Evolutionary conservation across 78 protist species (phyloP), one percentile per base, ranked within the genome.

Genomic region (Chrysochromulina tobinii): DNA sequence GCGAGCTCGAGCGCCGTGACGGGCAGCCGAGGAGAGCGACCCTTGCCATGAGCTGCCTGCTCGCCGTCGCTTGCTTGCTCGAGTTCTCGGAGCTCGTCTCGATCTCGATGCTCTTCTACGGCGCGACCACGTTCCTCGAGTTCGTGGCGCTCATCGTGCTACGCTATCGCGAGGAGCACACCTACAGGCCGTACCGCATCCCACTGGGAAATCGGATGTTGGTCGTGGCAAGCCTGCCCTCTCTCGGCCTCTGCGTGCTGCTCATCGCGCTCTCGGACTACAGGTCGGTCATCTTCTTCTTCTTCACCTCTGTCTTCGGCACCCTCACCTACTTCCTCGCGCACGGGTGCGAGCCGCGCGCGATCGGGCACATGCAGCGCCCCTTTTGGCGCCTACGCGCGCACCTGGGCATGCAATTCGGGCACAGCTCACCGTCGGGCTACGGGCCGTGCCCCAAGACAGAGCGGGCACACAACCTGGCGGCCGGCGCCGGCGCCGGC

Each of bases 91-190:
- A 72, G 53, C 53, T 72, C 20, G 81, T 72, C 53, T 72, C 81
- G 25, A 72, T 72, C 48, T 72, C 81, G 20, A 72, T 72, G 81
- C 81, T 72, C 81, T 72, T 72, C 53, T 72, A 72, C 53, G 81
- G 81, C 53, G 53, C 48, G 54, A 72, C 48, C 15, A 72, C 53
- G 53, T 14, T 38, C 54, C 20, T 15, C 5, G 48, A 25, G 81
- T 72, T 38, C 17, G 53, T 38, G 53, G 81, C 81, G 7, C 81
- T 72, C 18, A 6, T 72, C 48, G 54, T 6, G 48, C 53, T 72
- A 53, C 81, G 81, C 54, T 2, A 38, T 12, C 48, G 8, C 21
- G 81, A 72, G 81, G 53, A 38, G 8, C 53, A 8, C 53, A 72
- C 81, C 12, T 15, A 38, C 12, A 3, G 81, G 54, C 81, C 81